Evolutionary conservation across 352 stramenopile genomes (phyloP), one percentile per base, ranked within the genome.

Genomic region (Globisporangium canariense): DNA sequence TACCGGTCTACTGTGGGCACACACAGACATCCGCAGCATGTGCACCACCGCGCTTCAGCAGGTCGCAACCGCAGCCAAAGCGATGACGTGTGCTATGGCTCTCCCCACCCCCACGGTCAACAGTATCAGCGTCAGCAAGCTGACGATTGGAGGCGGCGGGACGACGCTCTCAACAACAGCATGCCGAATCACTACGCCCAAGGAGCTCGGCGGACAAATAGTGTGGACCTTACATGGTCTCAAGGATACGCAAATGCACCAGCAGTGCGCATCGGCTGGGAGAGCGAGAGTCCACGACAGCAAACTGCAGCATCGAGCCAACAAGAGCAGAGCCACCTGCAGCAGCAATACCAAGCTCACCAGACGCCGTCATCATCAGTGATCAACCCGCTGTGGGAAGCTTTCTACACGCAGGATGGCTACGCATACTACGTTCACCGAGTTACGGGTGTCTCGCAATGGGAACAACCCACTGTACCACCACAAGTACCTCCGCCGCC

Each of bases 341-440:
- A 14, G 0, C 47, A 45, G 3, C 54, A 41, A 1, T 10, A 18
- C 7, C 46, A 16, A 16, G 14, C 25, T 18, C 30, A 55, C 11
- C 14, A n/a, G 14, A 20, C 43, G 22, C 16, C 38, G 9, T 34
- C 30, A 41, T 4, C 58, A 10, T 4, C 2, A 49, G 14, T 14
- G 4, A 30, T 45, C 7, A 40, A 58, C 30, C 32, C 47, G 46
- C 54, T 79, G 40, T 94, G 83, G 81, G 81, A 92, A 13, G 88
- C 75, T 7, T 78, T 86, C 43, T 90, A 90, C 65, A 89, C 79
- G 0, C 62, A 83, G 47, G 78, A 94, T 50, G 86, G 86, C 4
- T 90, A 94, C 51, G 69, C 77, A 16, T 94, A 93, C 67, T 94
- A 91, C 55, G 81, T 93, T 16, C 87, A 92, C 68, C 73, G 71